Evolutionary conservation across 2,329 filamentous ascomycete genomes (phyloP), one percentile per base, ranked within the genome.

Genomic region (Fusarium hainanense): DNA sequence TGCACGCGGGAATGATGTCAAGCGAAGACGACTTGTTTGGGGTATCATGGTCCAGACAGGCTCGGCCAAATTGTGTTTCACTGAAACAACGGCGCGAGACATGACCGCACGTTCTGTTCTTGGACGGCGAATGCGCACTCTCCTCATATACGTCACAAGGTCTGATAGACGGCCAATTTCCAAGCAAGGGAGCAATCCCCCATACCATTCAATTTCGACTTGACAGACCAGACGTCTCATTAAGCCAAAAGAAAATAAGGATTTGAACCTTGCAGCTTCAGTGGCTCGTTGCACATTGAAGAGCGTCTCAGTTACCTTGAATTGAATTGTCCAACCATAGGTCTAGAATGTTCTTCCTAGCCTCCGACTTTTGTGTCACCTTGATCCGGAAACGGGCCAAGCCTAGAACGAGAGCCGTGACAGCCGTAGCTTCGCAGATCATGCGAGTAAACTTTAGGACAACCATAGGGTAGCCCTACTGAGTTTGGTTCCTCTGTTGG

Each of bases 101-200:
- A 75, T 74, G 68, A 74, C 69, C 69, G 65, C 69, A 68, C 72
- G 20, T 41, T 58, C 21, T 58, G 44, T 40, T 54, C 41, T 41
- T 66, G 37, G 40, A 44, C 47, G 28, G 47, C 46, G 44, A 42
- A 25, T 32, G 55, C 41, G 40, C 58, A 64, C 40, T 48, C 40
- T 46, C 48, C 42, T 51, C n/a, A 54, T 46, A 54, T 56, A 65
- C 68, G 63, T 68, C 68, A 68, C 54, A 64, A 48, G 44, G 63
- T 55, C 28, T 68, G 63, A 65, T 70, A 41, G 30, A 37, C 52
- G 25, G 37, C 48, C 48, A 63, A 54, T 42, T 7, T 44, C 25
- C 23, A 54, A 54, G 65, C 48, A 68, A 68, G 59, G 65, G 64
- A 60, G 54, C n/a, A 43, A 50, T 32, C 18, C 18, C 21, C 48